Base-by-base conservation (phyloP, 331 rosid species). In the Cydonia oblonga region DNA sequence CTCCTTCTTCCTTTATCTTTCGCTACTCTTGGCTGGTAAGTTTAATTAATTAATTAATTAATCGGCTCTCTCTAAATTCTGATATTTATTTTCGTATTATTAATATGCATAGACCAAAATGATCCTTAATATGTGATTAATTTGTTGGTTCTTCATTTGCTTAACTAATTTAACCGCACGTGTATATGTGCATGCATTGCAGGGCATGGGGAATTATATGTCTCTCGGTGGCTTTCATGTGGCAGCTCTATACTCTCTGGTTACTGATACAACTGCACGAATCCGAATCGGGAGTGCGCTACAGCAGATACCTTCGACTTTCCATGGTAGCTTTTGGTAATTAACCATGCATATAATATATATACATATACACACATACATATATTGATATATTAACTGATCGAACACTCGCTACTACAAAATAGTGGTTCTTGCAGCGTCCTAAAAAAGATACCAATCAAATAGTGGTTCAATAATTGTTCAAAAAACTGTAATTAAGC, bases 231-330 rank as follows among this genome's bases (percentile, higher is more conserved):
- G 85, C 75, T 70, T 88, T 84, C 84, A 32, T 38, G 20, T 90
- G 93, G 93, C 92, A 90, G 75, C 68, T 90, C 63, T 90, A 83
- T 83, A 88, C 93, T 1, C 68, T 88, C 8, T 90, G 93, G 93
- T 63, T 88, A 71, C 85, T 90, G 25, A 56, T 88, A 78, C 86
- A 90, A 67, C 87, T 90, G 9, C 96, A 90, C 66, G 93, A 86
- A 81, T 81, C 93, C 0, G 81, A 83, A 3, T 68, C 86, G 10
- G 90, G 91, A 49, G 52, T 71, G 72, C 87, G 97, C 68, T 87
- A 87, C 76, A 87, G 93, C 73, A 81, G 96, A 81, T 92, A 92
- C 67, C 89, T 92, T 65, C 83, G 68, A 33, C 96, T 92, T 72
- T 86, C 89, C 74, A 82, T 79, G 87, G 79, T 68, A 7, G 90